Evolutionary conservation across 305 asterid species (phyloP), one percentile per base, ranked within the genome.

Genomic region (Solanum chacoense): DNA sequence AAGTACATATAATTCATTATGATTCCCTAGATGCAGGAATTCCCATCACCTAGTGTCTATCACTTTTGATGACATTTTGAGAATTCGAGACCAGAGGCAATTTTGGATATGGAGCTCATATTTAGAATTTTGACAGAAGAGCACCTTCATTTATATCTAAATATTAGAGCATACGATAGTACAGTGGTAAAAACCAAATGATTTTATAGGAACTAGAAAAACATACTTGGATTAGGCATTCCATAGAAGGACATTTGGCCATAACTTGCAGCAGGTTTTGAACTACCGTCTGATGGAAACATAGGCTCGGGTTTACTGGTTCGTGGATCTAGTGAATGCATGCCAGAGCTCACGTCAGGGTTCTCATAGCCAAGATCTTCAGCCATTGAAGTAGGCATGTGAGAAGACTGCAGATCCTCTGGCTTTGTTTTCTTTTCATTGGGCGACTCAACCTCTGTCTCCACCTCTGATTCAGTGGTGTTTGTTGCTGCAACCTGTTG

Each of bases 361-460:
- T 90, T 94, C 88, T 93, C 96, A 89, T 91, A 95, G 91, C 98
- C 92, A 84, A 93, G 92, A 90, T 94, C 97, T 85, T 95, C 95
- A 8, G 93, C 35, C 90, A 91, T 91, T 24, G 98, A 91, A 91
- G 88, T 88, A 28, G 93, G 87, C 22, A 91, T 69, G 29, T 92
- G 95, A 69, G 91, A 94, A 89, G 95, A 88, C 89, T 93, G 98
- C 89, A 92, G 89, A 34, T 95, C 98, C 89, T 94, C 97, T 2
- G 96, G 96, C 91, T 91, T 95, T 3, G 97, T 94, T 89, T 94
- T 95, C 94, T 93, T 95, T 13, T 94, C 98, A 90, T 94, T 93
- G 80, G 98, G 96, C 0, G 98, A 95, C 81, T 96, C 98, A 11
- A 97, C 98, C 90, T 96, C 98, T 8, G 98, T 93, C 94, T 97